These are phyloP conservation scores for Claviceps spartinae DNA, from an alignment of 2,329 filamentous ascomycete species.

Conservation along the genomic window DNA sequence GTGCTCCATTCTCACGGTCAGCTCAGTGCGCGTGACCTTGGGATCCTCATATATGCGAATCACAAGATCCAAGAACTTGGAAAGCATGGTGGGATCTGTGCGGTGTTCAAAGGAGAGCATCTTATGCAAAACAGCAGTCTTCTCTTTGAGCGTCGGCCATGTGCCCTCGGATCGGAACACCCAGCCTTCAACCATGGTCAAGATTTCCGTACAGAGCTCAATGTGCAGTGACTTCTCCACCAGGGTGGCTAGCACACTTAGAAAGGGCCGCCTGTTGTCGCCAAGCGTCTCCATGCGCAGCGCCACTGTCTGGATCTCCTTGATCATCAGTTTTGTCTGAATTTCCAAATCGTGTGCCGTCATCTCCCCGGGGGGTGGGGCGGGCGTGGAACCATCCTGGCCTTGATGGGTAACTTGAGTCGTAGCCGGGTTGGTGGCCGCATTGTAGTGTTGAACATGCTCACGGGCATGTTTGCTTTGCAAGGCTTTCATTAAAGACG, in stretches of 20 bases:
- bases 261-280: constrained; percentile 81
- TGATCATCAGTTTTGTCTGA: constrained; percentile 84
- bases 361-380: constrained; percentile 39
- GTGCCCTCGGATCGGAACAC: constrained; percentile 91
- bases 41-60: constrained; percentile 97
- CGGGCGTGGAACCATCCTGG: constrained; percentile 40
- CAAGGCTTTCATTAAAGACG: constrained; percentile 80
- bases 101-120: constrained; percentile 93
- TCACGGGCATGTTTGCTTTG: constrained; percentile 87
- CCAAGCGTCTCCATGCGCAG: constrained; percentile 85
- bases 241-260: constrained; percentile 86
- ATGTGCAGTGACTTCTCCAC: constrained; percentile 90
- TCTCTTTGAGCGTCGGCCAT: constrained; percentile 95
- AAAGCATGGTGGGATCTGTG: constrained; percentile 69
- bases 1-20: constrained; percentile 95
- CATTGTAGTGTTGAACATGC: constrained; percentile 66
- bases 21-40: constrained; percentile 84
- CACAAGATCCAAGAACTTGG: constrained; percentile 87
- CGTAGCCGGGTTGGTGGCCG: constrained; percentile 37
- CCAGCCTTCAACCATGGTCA: constrained; percentile 90
- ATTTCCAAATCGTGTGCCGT: constrained; percentile 70
- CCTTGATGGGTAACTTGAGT: constrained; percentile 25
- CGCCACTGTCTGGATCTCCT: constrained; percentile 86
- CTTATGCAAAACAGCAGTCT: constrained; percentile 96
- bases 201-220: constrained; percentile 77